Conservation (phyloP, 2,329 filamentous ascomycete genomes). For the Hymenoscyphus occultus region DNA sequence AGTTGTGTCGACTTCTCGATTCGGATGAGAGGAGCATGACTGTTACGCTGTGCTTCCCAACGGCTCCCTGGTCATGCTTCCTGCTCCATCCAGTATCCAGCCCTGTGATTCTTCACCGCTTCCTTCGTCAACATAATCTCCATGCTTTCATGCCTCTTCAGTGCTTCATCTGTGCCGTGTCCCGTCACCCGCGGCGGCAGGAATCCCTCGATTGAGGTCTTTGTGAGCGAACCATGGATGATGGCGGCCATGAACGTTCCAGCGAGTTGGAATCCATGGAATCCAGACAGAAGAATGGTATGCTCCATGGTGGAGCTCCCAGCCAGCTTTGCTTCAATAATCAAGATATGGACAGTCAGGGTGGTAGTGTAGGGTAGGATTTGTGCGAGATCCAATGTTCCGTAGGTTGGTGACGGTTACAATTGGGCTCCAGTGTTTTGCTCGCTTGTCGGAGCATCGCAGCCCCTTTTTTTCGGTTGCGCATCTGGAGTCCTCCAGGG, state of each 20-base stretch:
- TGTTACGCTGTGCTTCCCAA: conserved; percentile 1
- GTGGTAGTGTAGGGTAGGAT: background rate
- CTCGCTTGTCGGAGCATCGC: conserved; percentile 1
- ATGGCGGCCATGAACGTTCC: background rate
- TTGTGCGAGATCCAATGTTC: conserved; percentile 3
- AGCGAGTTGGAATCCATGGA: background rate
- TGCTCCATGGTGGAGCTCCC: too few relatives aligned
- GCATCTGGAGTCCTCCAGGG: background rate
- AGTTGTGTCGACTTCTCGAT: background rate
- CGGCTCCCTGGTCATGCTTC: conserved; percentile 4
- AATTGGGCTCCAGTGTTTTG: background rate
- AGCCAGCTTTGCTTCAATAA: background rate
- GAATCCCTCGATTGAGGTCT: background rate
- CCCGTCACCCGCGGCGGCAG: conserved; percentile 2
- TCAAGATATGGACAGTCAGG: background rate
- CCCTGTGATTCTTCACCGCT: conserved; percentile 5
- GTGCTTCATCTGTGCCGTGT: conserved; percentile 4
- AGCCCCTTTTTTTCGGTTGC: background rate
- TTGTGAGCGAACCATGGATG: background rate
- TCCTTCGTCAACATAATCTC: background rate
- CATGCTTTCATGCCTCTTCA: background rate
- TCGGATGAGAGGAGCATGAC: conserved; percentile 2
- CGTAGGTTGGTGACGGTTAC: background rate
- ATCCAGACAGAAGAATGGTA: background rate
- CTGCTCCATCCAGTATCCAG: conserved; percentile 3